Base-by-base conservation (phyloP, 2,329 filamentous ascomycete genomes). In the Fusarium xylarioides region DNA sequence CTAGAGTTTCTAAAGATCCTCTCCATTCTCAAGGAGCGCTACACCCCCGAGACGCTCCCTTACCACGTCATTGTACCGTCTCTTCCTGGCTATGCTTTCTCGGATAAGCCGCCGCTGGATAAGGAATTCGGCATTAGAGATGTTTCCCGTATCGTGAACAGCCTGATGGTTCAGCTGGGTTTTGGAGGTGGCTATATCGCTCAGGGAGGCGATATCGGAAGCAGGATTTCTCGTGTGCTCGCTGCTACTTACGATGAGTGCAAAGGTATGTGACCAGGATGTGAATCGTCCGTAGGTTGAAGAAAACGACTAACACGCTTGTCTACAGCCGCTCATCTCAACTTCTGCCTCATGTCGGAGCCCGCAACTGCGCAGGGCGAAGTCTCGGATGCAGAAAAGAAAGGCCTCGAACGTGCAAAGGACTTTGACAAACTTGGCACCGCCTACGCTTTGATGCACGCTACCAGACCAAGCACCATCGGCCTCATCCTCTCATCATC, bases 211-310 rank as follows among this genome's bases (percentile, higher is more conserved):
- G 65, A 68, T 23, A 49, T 68, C 0, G 65, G 65, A 11, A 68
- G 65, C 14, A 38, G 8, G 1, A 28, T 68, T 11, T 10, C 40
- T 2, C 63, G 65, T 4, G 15, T 40, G 2, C 55, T 68, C 2
- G 47, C 35, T 3, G 26, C 10, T 4, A 16, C 7, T 1, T 19
- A 68, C 3, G 7, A 47, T 6, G 63, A 67, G 12, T 67, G 64
- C 2, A 67, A 67, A 67, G 64, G 63, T 47, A 28, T 21, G 34
- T 14, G 1, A 15, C 0, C 14, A 7, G 0, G n/a, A 15, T 37
- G 7, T 2, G 1, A 21, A 21, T 2, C 2, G 0, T 11, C 2
- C 0, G 2, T 2, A 16, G 12, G 0, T 8, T 1, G 11, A 4
- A 26, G 6, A 0, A 11, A 3, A 19, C 7, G 0, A 19, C 58